These are phyloP conservation scores for Stephania yunnanensis DNA, from an alignment of 164 flowering plant species.

Conservation along the genomic window DNA sequence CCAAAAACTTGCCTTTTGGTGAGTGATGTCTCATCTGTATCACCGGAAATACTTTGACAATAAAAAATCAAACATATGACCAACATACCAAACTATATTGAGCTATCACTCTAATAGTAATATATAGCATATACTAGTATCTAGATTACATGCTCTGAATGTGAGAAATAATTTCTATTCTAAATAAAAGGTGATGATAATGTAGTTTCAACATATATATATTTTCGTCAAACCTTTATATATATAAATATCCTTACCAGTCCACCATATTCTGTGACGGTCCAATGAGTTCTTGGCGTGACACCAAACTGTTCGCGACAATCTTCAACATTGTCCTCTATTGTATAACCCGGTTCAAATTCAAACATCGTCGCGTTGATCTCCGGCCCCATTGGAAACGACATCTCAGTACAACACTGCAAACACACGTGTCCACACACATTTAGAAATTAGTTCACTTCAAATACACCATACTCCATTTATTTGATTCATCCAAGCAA, in stretches of 20 bases:
- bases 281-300: conserved; percentile 63
- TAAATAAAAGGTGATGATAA: too few relatives aligned
- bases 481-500: background rate
- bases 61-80: too few relatives aligned
- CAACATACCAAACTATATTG: too few relatives aligned
- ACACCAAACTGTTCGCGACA: conserved; percentile 39
- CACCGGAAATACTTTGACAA: too few relatives aligned
- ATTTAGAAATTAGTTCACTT: background rate
- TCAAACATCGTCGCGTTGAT: conserved; percentile 49
- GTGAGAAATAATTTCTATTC: too few relatives aligned
- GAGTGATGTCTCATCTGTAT: too few relatives aligned
- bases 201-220: too few relatives aligned
- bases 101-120: too few relatives aligned
- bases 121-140: too few relatives aligned
- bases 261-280: conserved; percentile 57
- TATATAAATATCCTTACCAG: conserved; percentile 27
- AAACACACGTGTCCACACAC: background rate
- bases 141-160: too few relatives aligned
- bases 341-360: conserved; percentile 25
- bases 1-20: too few relatives aligned
- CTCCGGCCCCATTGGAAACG: conserved; percentile 40
- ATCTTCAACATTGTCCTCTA: conserved; percentile 13
- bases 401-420: conserved; percentile 60
- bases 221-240: too few relatives aligned
- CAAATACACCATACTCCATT: background rate